Conservation (phyloP, 2,329 filamentous ascomycete species). For the Chrysosporium queenslandicum region DNA sequence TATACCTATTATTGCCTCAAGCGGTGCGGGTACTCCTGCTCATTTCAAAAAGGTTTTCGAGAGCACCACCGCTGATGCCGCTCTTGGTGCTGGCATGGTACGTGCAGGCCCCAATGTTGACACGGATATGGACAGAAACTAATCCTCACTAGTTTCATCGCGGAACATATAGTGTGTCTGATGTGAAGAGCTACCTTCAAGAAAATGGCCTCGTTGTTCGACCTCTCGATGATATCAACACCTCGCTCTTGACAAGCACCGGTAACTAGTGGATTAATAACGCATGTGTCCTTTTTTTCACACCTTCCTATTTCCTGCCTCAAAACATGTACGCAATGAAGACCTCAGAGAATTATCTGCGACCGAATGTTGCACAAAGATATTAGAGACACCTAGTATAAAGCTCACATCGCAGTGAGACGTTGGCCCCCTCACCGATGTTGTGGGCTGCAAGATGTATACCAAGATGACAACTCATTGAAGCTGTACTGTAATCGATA, state of each 20-base stretch:
- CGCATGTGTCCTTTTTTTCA: too few relatives aligned
- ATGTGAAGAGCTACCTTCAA: conserved; percentile 77
- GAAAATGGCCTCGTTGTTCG: background rate
- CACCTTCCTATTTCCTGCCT: too few relatives aligned
- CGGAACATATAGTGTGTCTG: conserved; percentile 84
- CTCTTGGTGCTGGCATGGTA: conserved; percentile 85
- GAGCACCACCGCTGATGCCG: conserved; percentile 78
- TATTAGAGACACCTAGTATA: too few relatives aligned
- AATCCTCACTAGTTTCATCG: conserved; percentile 60
- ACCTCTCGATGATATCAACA: background rate
- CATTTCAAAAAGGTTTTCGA: conserved; percentile 90
- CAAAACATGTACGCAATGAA: too few relatives aligned
- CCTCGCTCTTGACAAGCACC: background rate
- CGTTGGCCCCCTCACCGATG: too few relatives aligned
- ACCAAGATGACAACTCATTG: too few relatives aligned
- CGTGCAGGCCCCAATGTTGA: conserved; percentile 23
- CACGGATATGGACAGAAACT: conserved; percentile 11
- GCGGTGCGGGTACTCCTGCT: conserved; percentile 73
- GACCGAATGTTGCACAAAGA: too few relatives aligned
- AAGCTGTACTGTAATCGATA: too few relatives aligned
- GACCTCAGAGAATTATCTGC: too few relatives aligned
- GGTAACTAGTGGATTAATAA: too few relatives aligned
- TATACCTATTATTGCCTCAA: conserved; percentile 92
- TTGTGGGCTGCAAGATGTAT: too few relatives aligned
- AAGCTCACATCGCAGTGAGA: too few relatives aligned